A percentile compares a stretch with the other conserved stretches of the same genome.
Conservation (phyloP, 139 green algal genomes). For the Parachlorella kessleri region DNA sequence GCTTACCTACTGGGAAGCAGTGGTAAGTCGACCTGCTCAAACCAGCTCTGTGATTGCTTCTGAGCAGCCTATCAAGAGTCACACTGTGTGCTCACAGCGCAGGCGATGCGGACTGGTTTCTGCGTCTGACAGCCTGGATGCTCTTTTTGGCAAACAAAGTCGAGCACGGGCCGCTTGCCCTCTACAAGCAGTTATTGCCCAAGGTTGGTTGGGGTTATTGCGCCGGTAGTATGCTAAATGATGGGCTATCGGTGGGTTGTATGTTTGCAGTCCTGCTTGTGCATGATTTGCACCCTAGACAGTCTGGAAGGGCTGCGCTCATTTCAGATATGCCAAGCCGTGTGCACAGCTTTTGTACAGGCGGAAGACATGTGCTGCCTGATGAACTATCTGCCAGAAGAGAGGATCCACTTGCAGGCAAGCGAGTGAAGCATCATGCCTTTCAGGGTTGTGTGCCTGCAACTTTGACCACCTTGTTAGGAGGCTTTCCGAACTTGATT, state of each 20-base stretch:
- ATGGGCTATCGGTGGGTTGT: background rate
- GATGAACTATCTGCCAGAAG: conserved; percentile 46
- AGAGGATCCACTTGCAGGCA: conserved; percentile 23
- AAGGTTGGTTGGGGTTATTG: conserved; percentile 4
- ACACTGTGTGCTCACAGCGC: background rate
- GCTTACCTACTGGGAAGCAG: conserved; percentile 38
- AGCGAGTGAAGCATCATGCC: background rate
- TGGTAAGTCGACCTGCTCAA: no score
- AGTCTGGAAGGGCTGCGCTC: background rate
- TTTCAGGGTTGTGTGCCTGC: background rate
- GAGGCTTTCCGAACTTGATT: no score
- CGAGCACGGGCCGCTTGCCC: conserved; percentile 22
- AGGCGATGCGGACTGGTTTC: conserved; percentile 40
- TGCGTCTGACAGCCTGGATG: conserved; percentile 44
- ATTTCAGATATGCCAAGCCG: background rate
- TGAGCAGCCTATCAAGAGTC: no score
- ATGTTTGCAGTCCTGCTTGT: background rate
- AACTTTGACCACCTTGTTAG: background rate
- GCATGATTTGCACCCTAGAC: background rate
- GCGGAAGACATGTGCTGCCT: conserved; percentile 24
- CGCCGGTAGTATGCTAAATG: background rate
- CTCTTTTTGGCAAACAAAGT: conserved; percentile 36
- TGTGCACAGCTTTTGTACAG: no score
- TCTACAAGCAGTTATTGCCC: conserved; percentile 42
- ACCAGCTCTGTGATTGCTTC: no score